Conservation (phyloP, 768 basidiomycete genomes). For the Collybia mongolica region DNA sequence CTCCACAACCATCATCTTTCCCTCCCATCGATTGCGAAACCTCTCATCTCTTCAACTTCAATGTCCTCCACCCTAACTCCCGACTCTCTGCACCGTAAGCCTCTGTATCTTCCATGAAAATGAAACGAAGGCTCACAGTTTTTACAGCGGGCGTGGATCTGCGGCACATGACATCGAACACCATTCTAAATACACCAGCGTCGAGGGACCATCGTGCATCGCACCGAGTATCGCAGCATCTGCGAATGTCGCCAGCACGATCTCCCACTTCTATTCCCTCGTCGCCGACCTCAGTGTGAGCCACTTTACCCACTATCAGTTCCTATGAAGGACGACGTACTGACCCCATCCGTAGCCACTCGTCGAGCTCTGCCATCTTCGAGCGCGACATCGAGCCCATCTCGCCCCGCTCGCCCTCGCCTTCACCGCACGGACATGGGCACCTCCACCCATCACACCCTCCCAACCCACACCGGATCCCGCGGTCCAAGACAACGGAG, state of each 20-base stretch:
- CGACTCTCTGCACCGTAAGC: too few relatives aligned
- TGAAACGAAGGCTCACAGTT: too few relatives aligned
- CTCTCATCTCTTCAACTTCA: too few relatives aligned
- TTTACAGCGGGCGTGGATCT: slow-evolving; percentile 32
- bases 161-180: slow-evolving; percentile 54
- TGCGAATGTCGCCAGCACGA: slow-evolving; percentile 37
- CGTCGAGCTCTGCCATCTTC: slow-evolving; percentile 87
- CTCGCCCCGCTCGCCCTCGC: slow-evolving; percentile 35
- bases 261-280: slow-evolving; percentile 78
- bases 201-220: slow-evolving; percentile 18
- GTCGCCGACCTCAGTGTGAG: slow-evolving; percentile 66
- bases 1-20: too few relatives aligned
- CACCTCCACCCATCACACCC: slow-evolving; percentile 24
- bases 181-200: slow-evolving; percentile 28
- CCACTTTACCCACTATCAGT: slow-evolving; percentile 36
- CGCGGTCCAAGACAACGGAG: slow-evolving; percentile 70
- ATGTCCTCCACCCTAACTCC: too few relatives aligned
- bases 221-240: slow-evolving; percentile 45
- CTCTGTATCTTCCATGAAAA: too few relatives aligned
- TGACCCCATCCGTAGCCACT: slow-evolving; percentile 35
- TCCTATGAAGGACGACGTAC: neutral
- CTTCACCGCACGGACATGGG: slow-evolving; percentile 13
- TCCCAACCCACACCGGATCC: slow-evolving; percentile 69
- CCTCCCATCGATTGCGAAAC: too few relatives aligned
- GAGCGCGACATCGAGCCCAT: slow-evolving; percentile 86